phyloP scores from a whole-genome alignment of 805 yeast genomes.

The Yarrowia deformans region DNA sequence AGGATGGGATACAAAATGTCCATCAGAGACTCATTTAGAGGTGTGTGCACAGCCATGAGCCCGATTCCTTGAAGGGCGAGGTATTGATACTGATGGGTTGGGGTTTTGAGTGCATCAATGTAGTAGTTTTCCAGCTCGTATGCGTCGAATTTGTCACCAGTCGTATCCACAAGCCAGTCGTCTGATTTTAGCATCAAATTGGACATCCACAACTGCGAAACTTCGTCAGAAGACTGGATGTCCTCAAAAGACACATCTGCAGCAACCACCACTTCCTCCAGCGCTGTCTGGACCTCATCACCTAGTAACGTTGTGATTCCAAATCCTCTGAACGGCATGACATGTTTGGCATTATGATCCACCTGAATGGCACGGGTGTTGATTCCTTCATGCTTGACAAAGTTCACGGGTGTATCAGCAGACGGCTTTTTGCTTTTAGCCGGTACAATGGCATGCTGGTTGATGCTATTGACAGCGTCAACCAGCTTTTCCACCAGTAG shows the following conservation, averaged over 20 bases:
- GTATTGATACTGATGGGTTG: constrained; percentile 38
- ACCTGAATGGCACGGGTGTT: constrained; percentile 6
- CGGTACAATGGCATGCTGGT: background rate
- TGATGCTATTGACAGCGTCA: background rate
- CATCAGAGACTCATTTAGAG: constrained; percentile 62
- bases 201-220: constrained; percentile 13
- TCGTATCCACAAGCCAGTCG: constrained; percentile 33
- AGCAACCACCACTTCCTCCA: constrained; percentile 18
- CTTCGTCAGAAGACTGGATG: constrained; percentile 7
- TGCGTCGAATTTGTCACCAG: constrained; percentile 22
- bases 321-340: constrained; percentile 18
- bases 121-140: constrained; percentile 41
- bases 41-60: constrained; percentile 45
- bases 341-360: constrained; percentile 30
- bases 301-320: constrained; percentile 2
- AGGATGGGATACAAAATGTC: constrained; percentile 77
- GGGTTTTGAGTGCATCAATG: constrained; percentile 38
- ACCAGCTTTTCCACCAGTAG: constrained; percentile 30
- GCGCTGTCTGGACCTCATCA: constrained; percentile 18
- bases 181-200: constrained; percentile 28
- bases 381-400: constrained; percentile 28
- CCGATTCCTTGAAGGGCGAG: constrained; percentile 44
- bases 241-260: constrained; percentile 24
- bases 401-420: background rate
- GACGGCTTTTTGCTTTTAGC: background rate